Conservation (phyloP, 768 basidiomycete species). For the Boletus subparvulus region DNA sequence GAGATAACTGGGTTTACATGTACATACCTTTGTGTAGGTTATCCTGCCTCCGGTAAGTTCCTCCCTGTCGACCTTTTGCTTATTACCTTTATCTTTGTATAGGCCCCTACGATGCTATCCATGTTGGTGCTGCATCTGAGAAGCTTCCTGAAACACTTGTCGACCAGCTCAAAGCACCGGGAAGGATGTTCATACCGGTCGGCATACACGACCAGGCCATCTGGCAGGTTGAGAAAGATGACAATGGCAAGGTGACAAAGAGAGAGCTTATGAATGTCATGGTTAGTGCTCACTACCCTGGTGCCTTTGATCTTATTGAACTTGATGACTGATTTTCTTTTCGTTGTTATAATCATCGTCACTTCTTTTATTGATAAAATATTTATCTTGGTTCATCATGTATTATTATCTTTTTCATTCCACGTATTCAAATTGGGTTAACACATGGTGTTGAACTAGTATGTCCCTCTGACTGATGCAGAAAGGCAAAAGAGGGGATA, state of each 20-base stretch:
- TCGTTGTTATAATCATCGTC: background rate
- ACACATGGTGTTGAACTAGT: conserved; percentile 36
- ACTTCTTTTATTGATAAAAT: background rate
- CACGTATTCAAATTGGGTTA: background rate
- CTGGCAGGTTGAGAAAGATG: conserved; percentile 78
- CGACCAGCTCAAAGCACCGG: conserved; percentile 73
- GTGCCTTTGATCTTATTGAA: conserved; percentile 7
- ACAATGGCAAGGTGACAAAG: conserved; percentile 60
- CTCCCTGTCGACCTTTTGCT: no score
- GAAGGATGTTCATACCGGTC: conserved; percentile 92
- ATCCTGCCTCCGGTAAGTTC: conserved; percentile 34
- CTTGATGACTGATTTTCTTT: conserved; percentile 11
- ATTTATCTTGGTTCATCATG: background rate
- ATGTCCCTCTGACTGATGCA: conserved; percentile 68
- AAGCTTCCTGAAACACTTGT: conserved; percentile 66
- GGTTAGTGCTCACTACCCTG: conserved; percentile 43
- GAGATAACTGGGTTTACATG: background rate
- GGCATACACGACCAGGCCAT: conserved; percentile 63
- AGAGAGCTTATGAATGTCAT: conserved; percentile 76
- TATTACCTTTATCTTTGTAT: background rate
- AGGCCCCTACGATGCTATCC: conserved; percentile 82
- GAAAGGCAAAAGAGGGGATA: conserved; percentile 40
- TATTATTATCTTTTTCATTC: background rate
- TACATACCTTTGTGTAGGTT: conserved; percentile 29
- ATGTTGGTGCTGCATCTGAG: conserved; percentile 92